phyloP scores from a whole-genome alignment of 148 eudicot species.

The Arbutus unedo region DNA sequence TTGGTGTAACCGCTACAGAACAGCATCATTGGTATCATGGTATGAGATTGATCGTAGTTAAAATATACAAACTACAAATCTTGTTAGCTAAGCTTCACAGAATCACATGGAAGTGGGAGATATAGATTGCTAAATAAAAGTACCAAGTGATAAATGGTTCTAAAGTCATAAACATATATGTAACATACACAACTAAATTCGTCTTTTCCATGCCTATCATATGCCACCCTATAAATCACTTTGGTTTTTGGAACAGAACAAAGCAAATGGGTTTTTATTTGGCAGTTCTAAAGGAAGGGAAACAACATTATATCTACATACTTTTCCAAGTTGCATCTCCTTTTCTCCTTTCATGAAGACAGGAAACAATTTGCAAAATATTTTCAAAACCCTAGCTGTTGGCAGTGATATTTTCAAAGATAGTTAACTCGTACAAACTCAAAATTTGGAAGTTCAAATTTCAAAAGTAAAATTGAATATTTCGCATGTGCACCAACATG shows the following conservation, averaged over 20 bases:
- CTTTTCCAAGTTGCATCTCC: background rate
- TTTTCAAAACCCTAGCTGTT: background rate
- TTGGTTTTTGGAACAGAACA: background rate
- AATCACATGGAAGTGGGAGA: no score
- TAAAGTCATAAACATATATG: background rate
- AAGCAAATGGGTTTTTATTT: background rate
- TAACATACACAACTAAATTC: background rate
- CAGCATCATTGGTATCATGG: background rate
- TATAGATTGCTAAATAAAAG: background rate
- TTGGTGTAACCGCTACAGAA: background rate
- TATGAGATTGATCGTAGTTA: background rate
- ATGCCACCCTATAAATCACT: background rate
- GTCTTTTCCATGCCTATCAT: background rate
- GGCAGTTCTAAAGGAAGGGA: background rate
- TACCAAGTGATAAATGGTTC: background rate
- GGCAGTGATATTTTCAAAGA: background rate
- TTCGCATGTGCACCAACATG: no score
- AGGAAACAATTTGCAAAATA: background rate
- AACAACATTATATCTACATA: background rate
- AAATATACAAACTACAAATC: background rate
- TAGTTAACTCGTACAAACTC: background rate
- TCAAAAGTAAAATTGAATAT: background rate
- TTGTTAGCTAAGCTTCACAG: background rate
- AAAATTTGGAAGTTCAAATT: background rate
- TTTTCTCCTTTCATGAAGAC: slow-evolving; percentile 1